Conservation (phyloP, 345 rosid genomes). For the Limnanthes douglasii region DNA sequence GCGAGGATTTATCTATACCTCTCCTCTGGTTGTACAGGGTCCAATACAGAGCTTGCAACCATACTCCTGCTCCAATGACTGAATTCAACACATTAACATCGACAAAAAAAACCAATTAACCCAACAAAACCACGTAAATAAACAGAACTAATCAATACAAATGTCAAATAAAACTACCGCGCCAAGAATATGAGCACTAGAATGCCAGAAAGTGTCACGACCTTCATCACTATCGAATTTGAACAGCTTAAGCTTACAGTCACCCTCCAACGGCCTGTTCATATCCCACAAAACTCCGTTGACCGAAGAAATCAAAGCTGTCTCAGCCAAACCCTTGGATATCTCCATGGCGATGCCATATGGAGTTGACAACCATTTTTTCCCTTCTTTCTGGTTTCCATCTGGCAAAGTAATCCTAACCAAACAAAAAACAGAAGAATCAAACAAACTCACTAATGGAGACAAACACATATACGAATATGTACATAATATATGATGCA, state of each 20-base stretch:
- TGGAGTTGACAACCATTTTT: slow-evolving; percentile 65
- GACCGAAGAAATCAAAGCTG: slow-evolving; percentile 66
- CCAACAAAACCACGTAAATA: background rate
- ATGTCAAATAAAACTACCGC: slow-evolving; percentile 24
- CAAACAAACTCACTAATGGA: too few relatives aligned
- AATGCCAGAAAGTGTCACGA: slow-evolving; percentile 95
- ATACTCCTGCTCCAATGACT: slow-evolving; percentile 74
- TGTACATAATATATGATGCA: too few relatives aligned
- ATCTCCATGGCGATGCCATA: slow-evolving; percentile 56
- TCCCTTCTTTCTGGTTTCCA: slow-evolving; percentile 82
- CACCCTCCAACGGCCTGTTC: slow-evolving; percentile 68
- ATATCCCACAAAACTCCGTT: slow-evolving; percentile 85
- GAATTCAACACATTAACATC: slow-evolving; percentile 11
- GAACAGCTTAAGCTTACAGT: slow-evolving; percentile 61
- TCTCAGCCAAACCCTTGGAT: slow-evolving; percentile 49
- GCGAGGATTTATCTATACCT: slow-evolving; percentile 26
- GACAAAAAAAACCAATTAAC: slow-evolving; percentile 1
- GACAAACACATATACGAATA: too few relatives aligned
- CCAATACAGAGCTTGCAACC: slow-evolving; percentile 96
- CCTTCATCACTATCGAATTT: slow-evolving; percentile 68
- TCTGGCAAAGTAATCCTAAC: slow-evolving; percentile 52
- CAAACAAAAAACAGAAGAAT: background rate
- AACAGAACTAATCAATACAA: background rate
- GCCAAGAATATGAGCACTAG: slow-evolving; percentile 97
- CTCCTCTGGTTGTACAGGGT: slow-evolving; percentile 97